Conservation (phyloP, 176 grass and related monocot genomes). For the Musa troglodytarum region DNA sequence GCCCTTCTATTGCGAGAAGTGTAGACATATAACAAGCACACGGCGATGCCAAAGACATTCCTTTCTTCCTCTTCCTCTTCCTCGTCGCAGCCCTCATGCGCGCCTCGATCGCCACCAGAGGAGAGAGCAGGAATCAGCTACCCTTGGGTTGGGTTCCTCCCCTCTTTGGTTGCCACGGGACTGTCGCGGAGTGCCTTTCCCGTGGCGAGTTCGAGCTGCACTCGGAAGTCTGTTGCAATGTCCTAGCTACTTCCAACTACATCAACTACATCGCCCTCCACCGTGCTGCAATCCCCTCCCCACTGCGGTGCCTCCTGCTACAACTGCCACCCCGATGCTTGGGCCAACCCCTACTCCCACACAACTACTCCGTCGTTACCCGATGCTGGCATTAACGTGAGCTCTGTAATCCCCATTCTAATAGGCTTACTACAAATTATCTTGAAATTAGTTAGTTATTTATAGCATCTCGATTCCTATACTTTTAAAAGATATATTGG, state of each 20-base stretch:
- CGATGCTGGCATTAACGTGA: neutral
- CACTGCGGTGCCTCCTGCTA: neutral
- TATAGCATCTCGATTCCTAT: too few relatives aligned
- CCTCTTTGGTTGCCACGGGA: neutral
- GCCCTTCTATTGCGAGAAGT: too few relatives aligned
- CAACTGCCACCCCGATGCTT: constrained; percentile 1
- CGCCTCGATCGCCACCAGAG: neutral
- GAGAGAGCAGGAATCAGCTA: neutral
- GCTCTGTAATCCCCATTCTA: neutral
- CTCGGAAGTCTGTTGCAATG: neutral
- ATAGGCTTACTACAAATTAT: too few relatives aligned
- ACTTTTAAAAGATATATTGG: too few relatives aligned
- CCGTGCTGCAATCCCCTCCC: neutral
- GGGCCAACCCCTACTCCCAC: neutral
- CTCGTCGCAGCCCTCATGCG: neutral
- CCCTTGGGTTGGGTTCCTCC: neutral
- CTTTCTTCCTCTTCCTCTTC: neutral
- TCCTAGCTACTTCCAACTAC: neutral
- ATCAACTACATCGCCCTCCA: neutral
- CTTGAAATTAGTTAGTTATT: too few relatives aligned
- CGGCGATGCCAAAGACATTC: neutral
- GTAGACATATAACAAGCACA: neutral
- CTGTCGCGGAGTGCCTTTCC: neutral
- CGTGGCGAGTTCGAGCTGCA: neutral
- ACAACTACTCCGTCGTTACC: neutral